Evolutionary conservation across 768 basidiomycete genomes (phyloP).

Genomic region (Phaffia tasmanica): DNA sequence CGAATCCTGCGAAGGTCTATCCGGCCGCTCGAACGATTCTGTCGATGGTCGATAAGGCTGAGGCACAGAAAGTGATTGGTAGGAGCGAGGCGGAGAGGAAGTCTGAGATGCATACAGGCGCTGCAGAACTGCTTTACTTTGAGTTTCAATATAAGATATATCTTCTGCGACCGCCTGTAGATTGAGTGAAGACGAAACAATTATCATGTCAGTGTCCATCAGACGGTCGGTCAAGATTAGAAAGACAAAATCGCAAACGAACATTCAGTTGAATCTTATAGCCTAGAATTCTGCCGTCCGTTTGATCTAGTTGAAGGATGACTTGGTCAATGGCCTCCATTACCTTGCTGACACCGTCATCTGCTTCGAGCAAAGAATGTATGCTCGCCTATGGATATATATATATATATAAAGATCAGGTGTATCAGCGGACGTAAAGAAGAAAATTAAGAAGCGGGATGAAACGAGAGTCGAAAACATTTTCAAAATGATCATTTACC

Average conservation of each 20-base stretch:
- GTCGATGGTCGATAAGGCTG: no score
- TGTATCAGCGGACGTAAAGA: neutral
- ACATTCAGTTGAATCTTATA: conserved; percentile 97
- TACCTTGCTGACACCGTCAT: conserved; percentile 77
- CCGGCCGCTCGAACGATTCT: no score
- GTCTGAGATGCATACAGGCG: no score
- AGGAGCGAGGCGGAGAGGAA: no score
- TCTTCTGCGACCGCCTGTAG: conserved; percentile 82
- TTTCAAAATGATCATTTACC: conserved; percentile 42
- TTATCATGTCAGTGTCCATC: no score
- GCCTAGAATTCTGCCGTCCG: conserved; percentile 77
- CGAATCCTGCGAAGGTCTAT: no score
- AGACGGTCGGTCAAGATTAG: neutral
- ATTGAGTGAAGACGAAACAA: conserved; percentile 4
- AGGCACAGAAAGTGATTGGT: no score
- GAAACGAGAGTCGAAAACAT: neutral
- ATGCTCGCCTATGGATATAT: conserved; percentile 65
- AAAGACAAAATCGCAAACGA: conserved; percentile 32
- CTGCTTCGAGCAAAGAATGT: conserved; percentile 91
- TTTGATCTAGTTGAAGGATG: conserved; percentile 70
- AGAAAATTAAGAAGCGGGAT: neutral
- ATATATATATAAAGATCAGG: conserved; percentile 1
- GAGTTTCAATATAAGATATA: conserved; percentile 88
- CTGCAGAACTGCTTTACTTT: conserved; percentile 40
- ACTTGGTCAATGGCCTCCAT: conserved; percentile 83